Base-by-base conservation (phyloP, 2,329 filamentous ascomycete genomes). In the Kalaharituber pfeilii region DNA sequence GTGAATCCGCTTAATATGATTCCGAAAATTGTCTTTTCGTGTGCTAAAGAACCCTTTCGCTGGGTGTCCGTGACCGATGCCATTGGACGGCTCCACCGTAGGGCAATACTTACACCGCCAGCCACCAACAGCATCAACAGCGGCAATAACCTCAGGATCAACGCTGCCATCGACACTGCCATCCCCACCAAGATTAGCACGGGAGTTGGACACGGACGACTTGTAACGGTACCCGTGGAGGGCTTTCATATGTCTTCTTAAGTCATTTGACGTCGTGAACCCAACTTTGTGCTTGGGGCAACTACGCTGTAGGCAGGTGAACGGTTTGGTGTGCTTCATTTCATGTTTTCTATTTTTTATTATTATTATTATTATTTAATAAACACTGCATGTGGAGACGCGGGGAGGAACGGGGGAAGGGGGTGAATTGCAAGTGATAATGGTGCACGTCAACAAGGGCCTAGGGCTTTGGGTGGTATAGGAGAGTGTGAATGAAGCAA, bases 251-350 rank as follows among this genome's bases (percentile, higher is more conserved):
- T 61, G 59, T n/a, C 59, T 56, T 18, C 57, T 56, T 24, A 55
- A 49, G 33, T 61, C 59, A 53, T 61, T 61, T 22, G 51, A 49
- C 29, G 56, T 57, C n/a, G 58, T 61, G 36, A 61, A 61, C 25
- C 59, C 59, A 30, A 53, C 49, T 7, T 20, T 18, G 18, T 47
- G 26, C 27, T 58, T 53, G 24, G 60, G 56, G 53, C 59, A 61
- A 45, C 44, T 52, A 11, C 30, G 29, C 25, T 56, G 39, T 51
- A 36, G 45, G 52, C 59, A 61, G 44, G 56, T 61, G 51, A 60
- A 61, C 15, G 59, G 59, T 51, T 61, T 61, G 49, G 59, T 61
- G 50, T 61, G 59, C 49, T 59, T 58, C 52, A 59, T 59, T 39
- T 61, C 50, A 50, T 61, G 59, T 53, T 61, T 61, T 52, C 59